Evolutionary conservation across 2,329 filamentous ascomycete genomes (phyloP).

Genomic region (Periconia digitata): DNA sequence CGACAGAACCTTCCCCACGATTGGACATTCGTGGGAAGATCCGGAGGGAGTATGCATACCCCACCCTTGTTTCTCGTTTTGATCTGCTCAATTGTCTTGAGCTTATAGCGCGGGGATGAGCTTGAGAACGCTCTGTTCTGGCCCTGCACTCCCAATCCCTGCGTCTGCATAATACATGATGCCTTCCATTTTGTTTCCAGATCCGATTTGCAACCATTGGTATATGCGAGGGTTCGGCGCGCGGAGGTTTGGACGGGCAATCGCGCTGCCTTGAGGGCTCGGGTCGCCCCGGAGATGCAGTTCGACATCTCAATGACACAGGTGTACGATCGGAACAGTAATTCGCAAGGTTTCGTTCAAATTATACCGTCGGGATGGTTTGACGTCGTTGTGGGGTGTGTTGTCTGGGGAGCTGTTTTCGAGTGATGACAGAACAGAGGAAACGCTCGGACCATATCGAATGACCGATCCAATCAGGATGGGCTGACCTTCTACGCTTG

Average conservation of each 20-base stretch:
- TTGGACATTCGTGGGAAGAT: neutral
- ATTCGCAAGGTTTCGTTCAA: neutral
- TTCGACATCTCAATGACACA: slow-evolving; percentile 28
- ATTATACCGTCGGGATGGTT: neutral
- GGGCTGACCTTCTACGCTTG: neutral
- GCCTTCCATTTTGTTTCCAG: slow-evolving; percentile 11
- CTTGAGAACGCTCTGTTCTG: slow-evolving; percentile 30
- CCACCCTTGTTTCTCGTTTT: slow-evolving; percentile 38
- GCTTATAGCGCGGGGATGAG: slow-evolving; percentile 26
- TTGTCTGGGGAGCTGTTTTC: slow-evolving; percentile 7
- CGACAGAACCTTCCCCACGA: neutral
- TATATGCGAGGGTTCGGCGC: slow-evolving; percentile 28
- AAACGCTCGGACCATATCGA: slow-evolving; percentile 5
- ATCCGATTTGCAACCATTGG: neutral
- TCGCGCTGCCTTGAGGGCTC: slow-evolving; percentile 9
- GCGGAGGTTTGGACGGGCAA: slow-evolving; percentile 15
- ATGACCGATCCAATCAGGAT: neutral
- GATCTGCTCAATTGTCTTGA: slow-evolving; percentile 42
- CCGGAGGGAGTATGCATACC: slow-evolving; percentile 19
- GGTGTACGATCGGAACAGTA: neutral
- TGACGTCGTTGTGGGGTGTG: slow-evolving; percentile 7
- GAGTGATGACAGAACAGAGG: slow-evolving; percentile 3
- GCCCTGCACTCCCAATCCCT: slow-evolving; percentile 7
- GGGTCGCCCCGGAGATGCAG: slow-evolving; percentile 23
- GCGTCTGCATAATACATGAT: slow-evolving; percentile 13